Conservation (phyloP, 768 basidiomycete species). For the Butyriboletus loyo region DNA sequence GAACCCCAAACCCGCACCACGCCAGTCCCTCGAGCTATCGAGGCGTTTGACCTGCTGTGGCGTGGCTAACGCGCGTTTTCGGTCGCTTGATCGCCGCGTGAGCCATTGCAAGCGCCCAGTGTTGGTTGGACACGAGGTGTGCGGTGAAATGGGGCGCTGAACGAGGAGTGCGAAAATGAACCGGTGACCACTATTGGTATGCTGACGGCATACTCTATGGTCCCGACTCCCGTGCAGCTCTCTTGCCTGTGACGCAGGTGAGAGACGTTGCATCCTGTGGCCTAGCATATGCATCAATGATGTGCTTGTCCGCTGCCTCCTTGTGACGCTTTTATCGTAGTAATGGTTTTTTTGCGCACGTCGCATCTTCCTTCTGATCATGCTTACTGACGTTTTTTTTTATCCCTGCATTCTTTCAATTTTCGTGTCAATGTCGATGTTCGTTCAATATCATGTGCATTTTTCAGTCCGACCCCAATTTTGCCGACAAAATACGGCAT, state of each 20-base stretch:
- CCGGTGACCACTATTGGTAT: constrained; percentile 17
- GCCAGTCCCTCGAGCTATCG: constrained; percentile 71
- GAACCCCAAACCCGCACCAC: constrained; percentile 93
- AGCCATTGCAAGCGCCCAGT: constrained; percentile 63
- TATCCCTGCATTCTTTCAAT: constrained; percentile 43
- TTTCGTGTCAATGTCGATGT: constrained; percentile 24
- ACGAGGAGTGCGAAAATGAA: constrained; percentile 82
- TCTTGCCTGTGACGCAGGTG: constrained; percentile 69
- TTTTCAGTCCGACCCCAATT: constrained; percentile 73
- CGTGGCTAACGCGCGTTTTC: constrained; percentile 81
- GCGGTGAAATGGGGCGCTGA: constrained; percentile 98
- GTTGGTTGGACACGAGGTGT: constrained; percentile 83
- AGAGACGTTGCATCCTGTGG: constrained; percentile 42
- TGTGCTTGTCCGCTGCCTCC: constrained; percentile 53
- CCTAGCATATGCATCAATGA: constrained; percentile 59
- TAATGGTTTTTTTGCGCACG: constrained; percentile 26
- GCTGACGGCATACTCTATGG: constrained; percentile 26
- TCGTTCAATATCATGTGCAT: constrained; percentile 27
- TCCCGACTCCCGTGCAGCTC: constrained; percentile 34
- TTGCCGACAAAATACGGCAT: constrained; percentile 85
- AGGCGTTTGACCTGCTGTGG: constrained; percentile 81
- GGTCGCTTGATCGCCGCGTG: constrained; percentile 92
- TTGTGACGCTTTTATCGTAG: constrained; percentile 44
- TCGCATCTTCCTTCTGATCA: constrained; percentile 33
- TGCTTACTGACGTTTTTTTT: constrained; percentile 57